Conservation (phyloP, 768 basidiomycete species). For the Boletus vinaceobasis region DNA sequence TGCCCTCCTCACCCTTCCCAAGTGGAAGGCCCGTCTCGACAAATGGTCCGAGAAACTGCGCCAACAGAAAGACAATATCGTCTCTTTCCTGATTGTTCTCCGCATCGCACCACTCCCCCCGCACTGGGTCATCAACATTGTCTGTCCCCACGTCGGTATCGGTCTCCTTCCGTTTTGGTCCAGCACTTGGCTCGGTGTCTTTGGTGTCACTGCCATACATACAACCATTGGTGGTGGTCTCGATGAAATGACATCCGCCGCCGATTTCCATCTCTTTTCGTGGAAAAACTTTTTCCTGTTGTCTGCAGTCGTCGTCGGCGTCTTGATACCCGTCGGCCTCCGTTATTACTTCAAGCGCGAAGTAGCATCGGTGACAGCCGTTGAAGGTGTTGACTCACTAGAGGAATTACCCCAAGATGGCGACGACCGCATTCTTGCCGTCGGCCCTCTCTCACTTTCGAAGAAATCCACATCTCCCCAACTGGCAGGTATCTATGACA, state of each 20-base stretch:
- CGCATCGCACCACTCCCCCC: slow-evolving; percentile 93
- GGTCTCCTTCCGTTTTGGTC: slow-evolving; percentile 83
- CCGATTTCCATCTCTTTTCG: slow-evolving; percentile 91
- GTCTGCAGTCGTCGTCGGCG: slow-evolving; percentile 81
- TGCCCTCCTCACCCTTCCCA: slow-evolving; percentile 81
- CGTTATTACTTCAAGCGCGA: slow-evolving; percentile 78
- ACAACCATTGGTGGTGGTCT: slow-evolving; percentile 91
- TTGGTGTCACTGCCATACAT: slow-evolving; percentile 91
- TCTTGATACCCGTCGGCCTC: slow-evolving; percentile 89
- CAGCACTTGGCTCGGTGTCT: slow-evolving; percentile 85
- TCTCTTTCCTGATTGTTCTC: slow-evolving; percentile 92
- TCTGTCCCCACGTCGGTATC: slow-evolving; percentile 92
- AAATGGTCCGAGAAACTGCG: slow-evolving; percentile 77
- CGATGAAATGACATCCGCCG: slow-evolving; percentile 92
- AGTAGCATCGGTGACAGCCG: slow-evolving; percentile 39
- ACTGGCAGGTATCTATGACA: slow-evolving; percentile 32
- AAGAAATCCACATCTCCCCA: slow-evolving; percentile 39
- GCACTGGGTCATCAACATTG: slow-evolving; percentile 93
- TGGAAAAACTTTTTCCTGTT: slow-evolving; percentile 87
- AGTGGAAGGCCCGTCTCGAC: slow-evolving; percentile 80
- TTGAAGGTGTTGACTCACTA: slow-evolving; percentile 32
- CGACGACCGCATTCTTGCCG: slow-evolving; percentile 51
- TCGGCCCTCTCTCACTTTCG: slow-evolving; percentile 47
- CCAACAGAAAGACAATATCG: slow-evolving; percentile 76
- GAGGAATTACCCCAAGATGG: slow-evolving; percentile 35